Conservation (phyloP, 495 filamentous ascomycete genomes). For the Penicillium ucsense region DNA sequence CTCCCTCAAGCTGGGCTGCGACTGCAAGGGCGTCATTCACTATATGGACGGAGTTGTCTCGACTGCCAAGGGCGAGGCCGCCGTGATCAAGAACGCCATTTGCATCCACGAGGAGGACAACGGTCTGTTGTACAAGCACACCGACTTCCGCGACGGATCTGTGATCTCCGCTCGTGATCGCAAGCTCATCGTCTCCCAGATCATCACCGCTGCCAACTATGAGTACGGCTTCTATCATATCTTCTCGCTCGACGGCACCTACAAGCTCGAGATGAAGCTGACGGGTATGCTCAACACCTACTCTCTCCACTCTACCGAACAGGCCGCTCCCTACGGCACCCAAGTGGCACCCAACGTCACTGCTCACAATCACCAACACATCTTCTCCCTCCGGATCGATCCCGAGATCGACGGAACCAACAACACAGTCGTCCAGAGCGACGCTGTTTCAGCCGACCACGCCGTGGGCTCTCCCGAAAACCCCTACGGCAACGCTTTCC, state of each 20-base stretch:
- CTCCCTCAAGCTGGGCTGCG: slow-evolving; percentile 76
- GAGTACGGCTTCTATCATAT: slow-evolving; percentile 94
- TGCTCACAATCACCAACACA: slow-evolving; percentile 46
- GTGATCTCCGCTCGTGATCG: slow-evolving; percentile 78
- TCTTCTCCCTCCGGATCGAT: slow-evolving; percentile 45
- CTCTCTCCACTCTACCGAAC: slow-evolving; percentile 33
- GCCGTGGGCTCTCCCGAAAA: slow-evolving; percentile 31
- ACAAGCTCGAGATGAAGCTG: slow-evolving; percentile 91
- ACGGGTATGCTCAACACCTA: slow-evolving; percentile 80
- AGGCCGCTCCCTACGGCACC: slow-evolving; percentile 39
- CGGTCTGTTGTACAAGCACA: slow-evolving; percentile 93
- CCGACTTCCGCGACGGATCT: slow-evolving; percentile 85
- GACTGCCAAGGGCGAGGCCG: slow-evolving; percentile 65
- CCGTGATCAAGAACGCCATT: slow-evolving; percentile 87
- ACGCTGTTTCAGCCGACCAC: slow-evolving; percentile 30
- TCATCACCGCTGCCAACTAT: slow-evolving; percentile 96
- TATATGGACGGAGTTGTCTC: slow-evolving; percentile 82
- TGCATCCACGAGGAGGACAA: slow-evolving; percentile 95
- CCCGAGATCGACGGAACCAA: slow-evolving; percentile 43
- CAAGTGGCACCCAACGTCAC: slow-evolving; percentile 35
- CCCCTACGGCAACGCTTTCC: slow-evolving; percentile 39
- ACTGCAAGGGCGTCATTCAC: slow-evolving; percentile 93
- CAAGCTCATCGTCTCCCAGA: slow-evolving; percentile 82
- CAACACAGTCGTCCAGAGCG: slow-evolving; percentile 41
- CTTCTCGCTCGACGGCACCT: slow-evolving; percentile 88